Base-by-base conservation (phyloP, 495 filamentous ascomycete genomes). In the Penicillium longicatenatum region DNA sequence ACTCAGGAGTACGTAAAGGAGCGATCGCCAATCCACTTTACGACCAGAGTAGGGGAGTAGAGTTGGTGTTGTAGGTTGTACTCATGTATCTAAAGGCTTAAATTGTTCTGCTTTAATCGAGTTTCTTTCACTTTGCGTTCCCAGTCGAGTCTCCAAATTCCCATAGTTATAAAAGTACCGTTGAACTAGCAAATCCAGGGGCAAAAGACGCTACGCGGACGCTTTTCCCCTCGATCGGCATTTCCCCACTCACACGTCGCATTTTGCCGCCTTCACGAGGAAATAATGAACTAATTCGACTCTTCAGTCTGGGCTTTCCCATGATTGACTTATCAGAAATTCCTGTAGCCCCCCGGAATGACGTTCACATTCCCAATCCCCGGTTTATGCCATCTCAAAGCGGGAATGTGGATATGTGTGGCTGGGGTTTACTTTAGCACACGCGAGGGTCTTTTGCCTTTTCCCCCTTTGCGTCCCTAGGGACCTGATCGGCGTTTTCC, bases 371-470 rank as follows among this genome's bases (percentile, higher is more conserved):
- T 57, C 54, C 46, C 5, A 43, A 37, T 55, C 49, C 33, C 31
- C 37, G 41, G 41, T 58, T 63, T 57, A 63, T 63, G 61, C 59
- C 57, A 63, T 63, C 48, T 59, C 7, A 24, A 12, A 44, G 45
- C 26, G 20, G 52, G 60, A 63, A 63, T 63, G 60, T 53, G 60
- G 49, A 45, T 50, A 51, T 39, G 16, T 17, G 47, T 49, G 12
- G 41, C 51, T 54, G 49, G 44, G 22, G 24, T 3, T 33, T 35
- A 35, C 39, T 48, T 31, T 24, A 17, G 29, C 33, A 52, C 59
- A 62, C 53, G 59, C 49, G 49, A 57, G 49, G 43, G 12, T 33
- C 39, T 35, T 44, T 11, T 19, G 45, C 42, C 8, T 45, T 45
- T 35, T 35, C 31, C 37, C 37, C 42, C 21, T 46, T 21, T 12